Base-by-base conservation (phyloP, 805 yeast genomes). In the Candida pseudofarinosa region DNA sequence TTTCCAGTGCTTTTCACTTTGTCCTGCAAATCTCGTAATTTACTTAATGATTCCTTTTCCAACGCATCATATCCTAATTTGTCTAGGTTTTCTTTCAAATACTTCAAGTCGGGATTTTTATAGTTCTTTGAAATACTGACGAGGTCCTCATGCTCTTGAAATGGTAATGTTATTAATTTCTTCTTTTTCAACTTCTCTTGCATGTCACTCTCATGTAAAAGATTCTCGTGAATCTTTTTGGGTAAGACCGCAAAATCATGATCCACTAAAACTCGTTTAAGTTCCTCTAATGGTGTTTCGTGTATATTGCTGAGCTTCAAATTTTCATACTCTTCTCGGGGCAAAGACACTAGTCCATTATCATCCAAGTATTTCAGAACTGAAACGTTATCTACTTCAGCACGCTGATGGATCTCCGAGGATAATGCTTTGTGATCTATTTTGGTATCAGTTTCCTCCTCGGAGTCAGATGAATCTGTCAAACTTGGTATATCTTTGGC, bases 171-270 rank as follows among this genome's bases (percentile, higher is more conserved):
- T 2, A 64, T 62, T 28, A 70, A 52, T 1, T 74, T 73, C 37
- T 50, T 56, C 3, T 57, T 43, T 30, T 49, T 49, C 28, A 70
- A 52, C 38, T 50, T 59, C 28, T 51, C 52, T 40, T 52, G 53
- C 74, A 70, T 68, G 38, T 61, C 66, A 14, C 56, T 50, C 44
- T 68, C 74, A 43, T 57, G 58, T 19, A 55, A 16, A 19, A 68
- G 56, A 2, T 47, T 50, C 10, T 55, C 54, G 40, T 65, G 59
- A 33, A 65, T 65, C n/a, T 51, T 36, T 33, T 51, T 45, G 15
- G 54, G 53, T 19, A 69, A 39, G 14, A 65, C 39, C 12, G 61
- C 60, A 35, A 47, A 57, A 12, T 46, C 49, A 23, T 58, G 50
- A 2, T 53, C 55, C 17, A 55, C 40, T 4, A 54, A 49, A 17